Conservation (phyloP, 2,329 filamentous ascomycete species). For the Ophiostoma angusticollis region DNA sequence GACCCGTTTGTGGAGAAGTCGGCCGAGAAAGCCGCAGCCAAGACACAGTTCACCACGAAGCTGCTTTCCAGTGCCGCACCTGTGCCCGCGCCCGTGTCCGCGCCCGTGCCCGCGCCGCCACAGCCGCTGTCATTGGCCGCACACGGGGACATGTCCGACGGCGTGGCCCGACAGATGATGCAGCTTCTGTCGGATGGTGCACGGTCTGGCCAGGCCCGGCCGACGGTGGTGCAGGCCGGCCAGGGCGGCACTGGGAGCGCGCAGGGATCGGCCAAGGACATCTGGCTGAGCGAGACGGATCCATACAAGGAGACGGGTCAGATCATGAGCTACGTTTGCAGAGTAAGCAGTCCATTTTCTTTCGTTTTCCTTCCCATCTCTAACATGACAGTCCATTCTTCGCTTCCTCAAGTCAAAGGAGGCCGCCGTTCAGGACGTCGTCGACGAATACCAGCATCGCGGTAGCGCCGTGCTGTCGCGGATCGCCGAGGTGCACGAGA, state of each 20-base stretch:
- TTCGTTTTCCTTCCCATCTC: not conserved
- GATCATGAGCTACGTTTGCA: conserved; percentile 14
- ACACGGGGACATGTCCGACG: not conserved
- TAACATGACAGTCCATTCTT: conserved; percentile 9
- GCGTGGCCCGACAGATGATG: conserved; percentile 10
- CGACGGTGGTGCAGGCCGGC: too few species aligned
- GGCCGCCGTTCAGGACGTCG: conserved; percentile 12
- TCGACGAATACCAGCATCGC: conserved; percentile 11
- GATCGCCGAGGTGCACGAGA: conserved; percentile 3
- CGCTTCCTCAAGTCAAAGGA: conserved; percentile 14
- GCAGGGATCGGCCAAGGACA: conserved; percentile 1
- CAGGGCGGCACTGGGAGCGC: not conserved
- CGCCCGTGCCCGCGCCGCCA: too few species aligned
- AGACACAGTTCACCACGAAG: conserved; percentile 9
- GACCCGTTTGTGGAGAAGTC: conserved; percentile 7
- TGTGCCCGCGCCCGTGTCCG: not conserved
- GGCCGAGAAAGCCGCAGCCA: not conserved
- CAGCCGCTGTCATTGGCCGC: too few species aligned
- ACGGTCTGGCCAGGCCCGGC: not conserved
- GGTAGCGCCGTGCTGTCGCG: conserved; percentile 4
- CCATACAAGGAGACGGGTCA: conserved; percentile 11
- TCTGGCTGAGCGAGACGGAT: conserved; percentile 11
- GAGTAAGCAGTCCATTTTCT: not conserved
- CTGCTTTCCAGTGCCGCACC: conserved; percentile 4
- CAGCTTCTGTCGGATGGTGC: conserved; percentile 1